Evolutionary conservation across 352 stramenopile genomes (phyloP), one percentile per base, ranked within the genome.

Genomic region (Phytophthora macrochlamydospora): DNA sequence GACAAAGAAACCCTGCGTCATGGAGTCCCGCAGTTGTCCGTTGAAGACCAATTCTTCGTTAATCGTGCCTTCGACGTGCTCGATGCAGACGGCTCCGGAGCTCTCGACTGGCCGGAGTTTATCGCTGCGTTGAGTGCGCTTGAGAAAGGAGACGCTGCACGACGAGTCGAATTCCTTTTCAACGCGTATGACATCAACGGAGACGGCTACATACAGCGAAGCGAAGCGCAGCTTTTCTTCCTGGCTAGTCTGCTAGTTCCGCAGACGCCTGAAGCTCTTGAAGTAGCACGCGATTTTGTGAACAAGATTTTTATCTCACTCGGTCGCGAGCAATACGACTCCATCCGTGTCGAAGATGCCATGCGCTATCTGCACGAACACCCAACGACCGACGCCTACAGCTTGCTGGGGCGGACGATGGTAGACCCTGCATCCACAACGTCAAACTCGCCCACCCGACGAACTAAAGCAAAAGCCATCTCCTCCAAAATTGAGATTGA

Each of bases 41-140:
- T 85, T 9, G 85, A 93, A 64, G 85, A 93, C 40, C 59, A 85
- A n/a, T 75, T 89, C 62, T 93, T 93, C 57, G 75, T 92, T 8
- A 81, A 93, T 54, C 77, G 85, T 28, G 78, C 90, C 4, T 92
- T 91, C 45, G 59, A 83, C 12, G 84, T 90, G 3, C 70, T 93
- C 3, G 85, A 92, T 50, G 71, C 71, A 0, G 81, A 93, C 35
- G 66, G 81, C 18, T 89, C 81, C 0, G 81, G 80, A 4, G 75
- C 80, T 32, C 71, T 93, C 18, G 81, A 93, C 37, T 93, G 85
- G 85, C 63, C 79, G 0, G 81, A 93, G 62, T 93, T 93, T 43
- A 74, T 93, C 45, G 78, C 81, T 5, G 85, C 85, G 31, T 75
- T 93, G 31, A 83, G 78, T 33, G 76, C 83, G 24, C 64, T 92